These are phyloP conservation scores for Colletotrichum siamense DNA, from an alignment of 2,329 filamentous ascomycete genomes.

Conservation along the genomic window DNA sequence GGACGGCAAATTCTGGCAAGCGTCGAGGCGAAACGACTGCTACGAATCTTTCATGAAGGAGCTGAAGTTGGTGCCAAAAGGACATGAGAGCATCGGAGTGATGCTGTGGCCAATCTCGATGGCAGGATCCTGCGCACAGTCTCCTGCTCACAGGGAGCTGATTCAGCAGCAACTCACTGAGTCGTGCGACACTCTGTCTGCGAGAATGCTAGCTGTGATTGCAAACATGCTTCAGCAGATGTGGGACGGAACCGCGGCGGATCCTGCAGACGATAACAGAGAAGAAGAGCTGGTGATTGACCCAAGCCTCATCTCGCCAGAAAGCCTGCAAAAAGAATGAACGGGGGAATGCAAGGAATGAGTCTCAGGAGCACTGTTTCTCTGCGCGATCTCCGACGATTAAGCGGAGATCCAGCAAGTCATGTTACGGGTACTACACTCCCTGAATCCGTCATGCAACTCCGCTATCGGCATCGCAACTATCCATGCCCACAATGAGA, in stretches of 20 bases:
- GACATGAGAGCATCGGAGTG: background rate
- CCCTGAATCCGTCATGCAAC: background rate
- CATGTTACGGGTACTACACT: background rate
- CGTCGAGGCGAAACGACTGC: background rate
- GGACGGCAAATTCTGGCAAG: background rate
- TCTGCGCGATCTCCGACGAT: background rate
- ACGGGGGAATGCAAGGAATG: fast-evolving
- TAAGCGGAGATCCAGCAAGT: background rate
- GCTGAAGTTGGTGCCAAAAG: background rate
- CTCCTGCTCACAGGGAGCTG: background rate
- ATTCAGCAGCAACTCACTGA: background rate
- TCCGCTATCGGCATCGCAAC: background rate
- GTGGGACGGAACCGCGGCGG: background rate
- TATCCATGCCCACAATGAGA: background rate
- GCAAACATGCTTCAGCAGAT: background rate
- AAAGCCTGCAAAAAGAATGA: background rate
- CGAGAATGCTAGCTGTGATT: background rate
- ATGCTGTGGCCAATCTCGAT: background rate
- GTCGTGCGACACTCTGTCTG: background rate
- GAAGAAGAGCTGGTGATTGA: background rate
- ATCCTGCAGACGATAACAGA: background rate
- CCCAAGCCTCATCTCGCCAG: background rate
- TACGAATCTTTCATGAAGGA: background rate
- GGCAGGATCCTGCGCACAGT: background rate
- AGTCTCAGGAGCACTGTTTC: background rate